Evolutionary conservation across 768 basidiomycete species (phyloP).

Genomic region (Pulveroboletus ravenelii): DNA sequence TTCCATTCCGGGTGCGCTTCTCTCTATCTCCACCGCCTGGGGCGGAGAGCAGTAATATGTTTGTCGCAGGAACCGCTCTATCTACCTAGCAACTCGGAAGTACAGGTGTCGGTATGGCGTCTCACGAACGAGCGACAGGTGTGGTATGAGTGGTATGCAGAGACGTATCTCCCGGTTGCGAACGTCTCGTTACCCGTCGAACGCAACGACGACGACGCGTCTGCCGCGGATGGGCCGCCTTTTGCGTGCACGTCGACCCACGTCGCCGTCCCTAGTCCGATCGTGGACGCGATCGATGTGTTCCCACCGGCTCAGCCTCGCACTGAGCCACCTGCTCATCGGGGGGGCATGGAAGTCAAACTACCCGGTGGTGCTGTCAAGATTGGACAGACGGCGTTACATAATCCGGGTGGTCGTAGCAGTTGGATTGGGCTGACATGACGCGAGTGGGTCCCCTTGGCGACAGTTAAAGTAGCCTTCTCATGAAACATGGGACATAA

Average conservation of each 20-base stretch:
- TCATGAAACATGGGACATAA: too few relatives aligned
- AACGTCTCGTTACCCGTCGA: conserved; percentile 25
- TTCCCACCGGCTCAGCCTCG: conserved; percentile 27
- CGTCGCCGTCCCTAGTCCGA: conserved; percentile 54
- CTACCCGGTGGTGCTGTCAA: conserved; percentile 55
- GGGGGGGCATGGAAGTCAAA: conserved; percentile 15
- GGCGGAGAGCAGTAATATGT: background rate
- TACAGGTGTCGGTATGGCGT: conserved; percentile 93
- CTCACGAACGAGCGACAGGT: conserved; percentile 84
- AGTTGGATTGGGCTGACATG: conserved; percentile 81
- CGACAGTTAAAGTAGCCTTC: background rate
- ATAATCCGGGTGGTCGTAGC: conserved; percentile 85
- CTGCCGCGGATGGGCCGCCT: conserved; percentile 18
- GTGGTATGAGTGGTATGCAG: conserved; percentile 99
- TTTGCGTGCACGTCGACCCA: conserved; percentile 27
- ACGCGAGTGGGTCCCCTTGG: background rate
- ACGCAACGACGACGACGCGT: conserved; percentile 15
- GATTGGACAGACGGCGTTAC: conserved; percentile 90
- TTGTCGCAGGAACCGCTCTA: conserved; percentile 79
- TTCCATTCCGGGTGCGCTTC: conserved; percentile 77
- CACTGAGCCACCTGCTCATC: conserved; percentile 6
- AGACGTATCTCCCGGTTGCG: conserved; percentile 77
- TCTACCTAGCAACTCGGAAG: conserved; percentile 85
- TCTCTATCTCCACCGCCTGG: background rate
- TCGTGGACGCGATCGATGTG: conserved; percentile 61